phyloP scores from a whole-genome alignment of 768 basidiomycete species.

The Lentinula sp. region DNA sequence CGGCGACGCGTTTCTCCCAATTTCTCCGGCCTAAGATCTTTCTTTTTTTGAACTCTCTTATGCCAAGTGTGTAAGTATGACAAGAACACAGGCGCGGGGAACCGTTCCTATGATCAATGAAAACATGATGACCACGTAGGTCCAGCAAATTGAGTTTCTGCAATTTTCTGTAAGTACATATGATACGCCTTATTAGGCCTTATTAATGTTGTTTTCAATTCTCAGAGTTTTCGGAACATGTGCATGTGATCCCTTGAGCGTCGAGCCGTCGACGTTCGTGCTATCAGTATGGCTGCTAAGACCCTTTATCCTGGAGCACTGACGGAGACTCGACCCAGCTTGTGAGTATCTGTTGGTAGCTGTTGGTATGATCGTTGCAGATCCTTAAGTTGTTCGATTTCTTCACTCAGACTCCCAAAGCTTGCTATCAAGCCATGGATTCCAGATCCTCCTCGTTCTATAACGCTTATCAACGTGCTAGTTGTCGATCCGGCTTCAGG shows the following conservation, averaged over 20 bases:
- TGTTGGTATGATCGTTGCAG: background rate
- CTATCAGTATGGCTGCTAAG: background rate
- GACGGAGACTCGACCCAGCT: background rate
- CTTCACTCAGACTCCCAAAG: constrained; percentile 17
- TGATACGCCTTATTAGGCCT: too few relatives aligned
- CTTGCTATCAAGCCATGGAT: constrained; percentile 32
- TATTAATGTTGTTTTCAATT: too few relatives aligned
- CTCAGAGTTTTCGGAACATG: background rate
- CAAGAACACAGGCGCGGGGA: too few relatives aligned
- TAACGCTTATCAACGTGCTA: constrained; percentile 25
- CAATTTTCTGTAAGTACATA: too few relatives aligned
- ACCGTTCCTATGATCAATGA: too few relatives aligned
- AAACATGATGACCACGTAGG: too few relatives aligned
- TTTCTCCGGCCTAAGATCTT: too few relatives aligned
- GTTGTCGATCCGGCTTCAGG: constrained; percentile 26
- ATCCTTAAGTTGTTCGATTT: background rate
- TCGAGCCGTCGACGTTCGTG: background rate
- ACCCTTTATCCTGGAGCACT: constrained; percentile 8
- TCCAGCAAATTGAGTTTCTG: too few relatives aligned
- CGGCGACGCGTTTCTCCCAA: background rate
- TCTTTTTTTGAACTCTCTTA: too few relatives aligned
- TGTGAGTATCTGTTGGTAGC: background rate
- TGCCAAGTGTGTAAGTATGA: too few relatives aligned
- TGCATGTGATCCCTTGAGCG: background rate
- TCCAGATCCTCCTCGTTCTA: constrained; percentile 10